Evolutionary conservation across 805 yeast species (phyloP), one percentile per base, ranked within the genome.

Genomic region (Blastobotrys robertii): DNA sequence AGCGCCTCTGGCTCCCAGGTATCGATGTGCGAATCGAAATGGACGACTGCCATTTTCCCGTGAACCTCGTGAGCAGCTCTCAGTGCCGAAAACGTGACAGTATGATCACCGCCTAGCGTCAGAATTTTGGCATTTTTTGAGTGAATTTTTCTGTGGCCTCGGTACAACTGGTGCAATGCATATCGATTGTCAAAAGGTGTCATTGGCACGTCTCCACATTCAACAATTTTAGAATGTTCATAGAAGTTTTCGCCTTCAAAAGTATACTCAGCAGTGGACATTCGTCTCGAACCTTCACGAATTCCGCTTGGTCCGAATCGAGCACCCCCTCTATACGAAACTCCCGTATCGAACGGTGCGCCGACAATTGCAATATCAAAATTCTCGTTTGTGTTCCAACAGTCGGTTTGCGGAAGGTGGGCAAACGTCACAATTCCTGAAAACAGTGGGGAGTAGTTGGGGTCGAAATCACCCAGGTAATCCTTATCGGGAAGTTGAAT

Each of bases 271-370:
- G 33, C 44, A 3, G 48, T 41, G 8, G 39, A 31, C 33, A 46
- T 43, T 37, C 79, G 55, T 50, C 73, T 61, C 1, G 77, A 66
- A 1, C 70, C 73, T 16, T 56, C 43, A 8, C 65, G 48, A 38
- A 60, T 55, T 2, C 61, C 64, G 4, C 59, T 47, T 7, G 82
- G 94, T 2, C 94, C 94, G 60, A 84, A 84, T 41, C 94, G 64
- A 1, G 94, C 86, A 4, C 94, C 92, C 0, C 87, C 73, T 41
- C 94, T 68, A 58, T 77, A 83, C 1, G 87, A 72, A 0, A 78
- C 78, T 0, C 88, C 88, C 5, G 90, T 83, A 54, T 84, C 94
- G 52, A 84, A 84, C 1, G 94, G 94, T 2, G 81, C 81, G 4
- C 94, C 94, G 43, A 84, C 69, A 12, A 84, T 50, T 0, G 79